Base-by-base conservation (phyloP, 2,329 filamentous ascomycete genomes). In the Sporothrix euskadiensis region DNA sequence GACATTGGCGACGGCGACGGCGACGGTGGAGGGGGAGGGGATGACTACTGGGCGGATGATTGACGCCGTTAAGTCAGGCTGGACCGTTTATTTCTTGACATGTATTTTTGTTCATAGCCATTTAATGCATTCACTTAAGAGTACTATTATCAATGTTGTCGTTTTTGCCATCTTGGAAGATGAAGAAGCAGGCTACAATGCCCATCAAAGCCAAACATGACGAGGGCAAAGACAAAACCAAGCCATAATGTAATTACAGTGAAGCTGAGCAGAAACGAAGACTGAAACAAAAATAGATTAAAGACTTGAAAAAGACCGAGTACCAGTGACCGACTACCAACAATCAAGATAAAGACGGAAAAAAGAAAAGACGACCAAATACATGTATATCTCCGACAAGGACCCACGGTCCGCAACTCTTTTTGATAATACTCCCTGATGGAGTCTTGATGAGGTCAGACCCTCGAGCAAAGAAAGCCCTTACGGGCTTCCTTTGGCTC, bases 1-100 rank as follows among this genome's bases (percentile, higher is more conserved):
- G 86, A 88, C 54, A 73, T 41, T 0, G 72, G 72, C n/a, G 73
- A 83, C 59, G 83, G 72, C n/a, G 73, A 83, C 59, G 83, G 84
- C 30, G 77, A 78, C 4, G 73, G 73, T 6, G 74, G 32, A 4
- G 56, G 41, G 10, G 63, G 71, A 4, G 73, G 83, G 1, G 74
- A 72, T 26, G 71, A 47, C 3, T 65, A 52, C 2, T 77, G 76
- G 76, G 72, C 73, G 41, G 76, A 77, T 14, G 75, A 76, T 19
- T 54, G 44, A 44, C 3, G 41, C 39, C 39, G 39, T 6, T 41
- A 12, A 9, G 10, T 12, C 41, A 12, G 41, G 3, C 9, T 10
- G 14, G 41, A 16, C 2, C 7, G 41, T 66, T 65, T 26, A 26
- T 41, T 41, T 66, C 35, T 57, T 41, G 7, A n/a, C 22, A 4